A percentile compares a stretch with the other conserved stretches of the same genome.
phyloP scores from a whole-genome alignment of 2,329 filamentous ascomycete species.

The Keithomyces neogunnii region DNA sequence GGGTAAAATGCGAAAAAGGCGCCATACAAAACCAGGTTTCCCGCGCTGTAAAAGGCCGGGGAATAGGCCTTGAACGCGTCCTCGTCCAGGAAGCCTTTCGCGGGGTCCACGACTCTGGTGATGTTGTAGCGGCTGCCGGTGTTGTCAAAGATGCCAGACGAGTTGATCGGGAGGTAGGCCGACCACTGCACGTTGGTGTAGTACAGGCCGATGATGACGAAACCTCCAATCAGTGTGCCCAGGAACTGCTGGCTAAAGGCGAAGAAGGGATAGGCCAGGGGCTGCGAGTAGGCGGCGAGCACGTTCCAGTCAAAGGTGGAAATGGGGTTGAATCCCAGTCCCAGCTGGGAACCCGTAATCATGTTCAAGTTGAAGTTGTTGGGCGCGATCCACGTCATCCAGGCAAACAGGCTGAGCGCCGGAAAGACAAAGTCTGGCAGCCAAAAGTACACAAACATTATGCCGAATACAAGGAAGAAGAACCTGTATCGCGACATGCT shows the following conservation, averaged over 20 bases:
- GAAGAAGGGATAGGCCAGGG: conserved; percentile 31
- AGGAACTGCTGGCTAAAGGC: conserved; percentile 26
- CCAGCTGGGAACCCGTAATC: conserved; percentile 31
- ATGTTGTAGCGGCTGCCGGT: conserved; percentile 32
- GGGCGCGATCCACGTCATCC: conserved; percentile 43
- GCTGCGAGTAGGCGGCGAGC: conserved; percentile 11
- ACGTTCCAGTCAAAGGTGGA: conserved; percentile 44
- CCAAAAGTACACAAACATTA: conserved; percentile 35
- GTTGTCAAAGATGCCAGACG: conserved; percentile 35
- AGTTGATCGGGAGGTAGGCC: conserved; percentile 40
- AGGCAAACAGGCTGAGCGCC: conserved; percentile 35
- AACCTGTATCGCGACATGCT: conserved; percentile 34
- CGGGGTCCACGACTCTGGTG: conserved; percentile 31
- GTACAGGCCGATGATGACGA: conserved; percentile 34
- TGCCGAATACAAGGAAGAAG: conserved; percentile 30
- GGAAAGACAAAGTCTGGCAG: conserved; percentile 37
- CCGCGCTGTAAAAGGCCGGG: conserved; percentile 23
- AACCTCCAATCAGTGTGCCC: conserved; percentile 24
- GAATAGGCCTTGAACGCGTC: conserved; percentile 27
- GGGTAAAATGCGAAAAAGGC: conserved; percentile 24
- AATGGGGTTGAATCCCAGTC: conserved; percentile 39
- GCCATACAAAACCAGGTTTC: conserved; percentile 21
- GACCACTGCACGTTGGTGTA: conserved; percentile 35
- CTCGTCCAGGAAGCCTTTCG: conserved; percentile 21
- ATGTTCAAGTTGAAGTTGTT: conserved; percentile 31